Evolutionary conservation across 2,329 filamentous ascomycete genomes (phyloP), one percentile per base, ranked within the genome.

Genomic region (Fusarium piperis): DNA sequence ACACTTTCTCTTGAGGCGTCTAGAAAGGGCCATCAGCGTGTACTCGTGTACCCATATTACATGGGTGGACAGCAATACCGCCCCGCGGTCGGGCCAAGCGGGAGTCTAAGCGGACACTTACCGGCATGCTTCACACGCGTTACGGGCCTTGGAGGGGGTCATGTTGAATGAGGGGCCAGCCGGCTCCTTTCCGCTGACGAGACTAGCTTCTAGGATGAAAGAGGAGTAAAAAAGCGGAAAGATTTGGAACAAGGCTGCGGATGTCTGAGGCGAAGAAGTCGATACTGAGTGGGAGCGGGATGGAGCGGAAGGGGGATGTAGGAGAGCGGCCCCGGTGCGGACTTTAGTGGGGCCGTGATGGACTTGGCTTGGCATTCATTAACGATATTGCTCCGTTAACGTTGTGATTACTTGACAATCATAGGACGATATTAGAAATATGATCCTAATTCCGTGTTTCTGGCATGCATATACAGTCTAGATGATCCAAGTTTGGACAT

Each of bases 1-100:
- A 53, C 68, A 74, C 56, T 59, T 71, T 39, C 68, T 59, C 44
- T 74, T 74, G 28, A 74, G 44, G 6, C 72, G 72, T 9, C 72
- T 74, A 30, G 26, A 11, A 8, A n/a, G 11, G 6, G 26, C 7
- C n/a, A n/a, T 48, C 9, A 48, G 44, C 26, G 26, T 48, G 13
- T n/a, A 13, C 44, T 18, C 26, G 6, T n/a, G 44, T 13, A 30
- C 26, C n/a, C 44, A 30, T 48, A n/a, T 35, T 12, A 6, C 26
- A 16, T 28, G n/a, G 23, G 23, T 11, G 28, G 20, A 44, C 26
- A 12, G 10, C 11, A n/a, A 38, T 63, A 52, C 20, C 13, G 4
- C 7, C 20, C 7, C 10, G 7, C 20, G 18, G 23, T 33, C 12
- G 8, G 13, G 26, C 11, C 10, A n/a, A 28, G 38, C 18, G 3